phyloP scores from a whole-genome alignment of 257 asterid species.

The Solanum verrucosum region DNA sequence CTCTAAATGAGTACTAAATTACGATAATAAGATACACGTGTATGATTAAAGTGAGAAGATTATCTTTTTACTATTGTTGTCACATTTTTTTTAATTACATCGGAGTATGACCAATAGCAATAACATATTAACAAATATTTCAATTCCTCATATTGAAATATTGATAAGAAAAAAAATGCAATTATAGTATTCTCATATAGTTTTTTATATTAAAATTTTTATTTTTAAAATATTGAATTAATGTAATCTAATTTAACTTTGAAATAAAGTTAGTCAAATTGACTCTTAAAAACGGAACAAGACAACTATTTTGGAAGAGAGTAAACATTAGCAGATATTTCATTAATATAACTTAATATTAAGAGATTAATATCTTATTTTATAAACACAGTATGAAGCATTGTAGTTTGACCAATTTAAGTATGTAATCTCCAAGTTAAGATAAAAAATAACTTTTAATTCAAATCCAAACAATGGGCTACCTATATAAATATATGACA shows the following conservation, averaged over 20 bases:
- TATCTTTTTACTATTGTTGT: no score
- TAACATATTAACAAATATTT: no score
- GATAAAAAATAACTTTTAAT: background rate
- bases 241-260: background rate
- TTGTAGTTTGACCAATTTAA: background rate
- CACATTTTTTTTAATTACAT: no score
- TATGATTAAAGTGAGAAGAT: no score
- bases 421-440: background rate
- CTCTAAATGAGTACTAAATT: no score
- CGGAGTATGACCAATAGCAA: no score
- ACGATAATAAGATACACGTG: no score
- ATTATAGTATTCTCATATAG: background rate
- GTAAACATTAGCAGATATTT: background rate
- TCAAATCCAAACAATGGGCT: background rate
- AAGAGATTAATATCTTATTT: background rate
- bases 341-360: background rate
- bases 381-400: background rate
- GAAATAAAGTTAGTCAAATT: background rate
- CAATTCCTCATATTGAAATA: no score
- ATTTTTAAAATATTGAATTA: background rate
- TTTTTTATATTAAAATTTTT: background rate
- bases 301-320: background rate
- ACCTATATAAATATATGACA: background rate
- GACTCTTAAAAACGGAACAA: background rate
- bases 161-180: no score